Conservation (phyloP, 2,329 filamentous ascomycete species). For the Aaosphaeria pasadenensis region DNA sequence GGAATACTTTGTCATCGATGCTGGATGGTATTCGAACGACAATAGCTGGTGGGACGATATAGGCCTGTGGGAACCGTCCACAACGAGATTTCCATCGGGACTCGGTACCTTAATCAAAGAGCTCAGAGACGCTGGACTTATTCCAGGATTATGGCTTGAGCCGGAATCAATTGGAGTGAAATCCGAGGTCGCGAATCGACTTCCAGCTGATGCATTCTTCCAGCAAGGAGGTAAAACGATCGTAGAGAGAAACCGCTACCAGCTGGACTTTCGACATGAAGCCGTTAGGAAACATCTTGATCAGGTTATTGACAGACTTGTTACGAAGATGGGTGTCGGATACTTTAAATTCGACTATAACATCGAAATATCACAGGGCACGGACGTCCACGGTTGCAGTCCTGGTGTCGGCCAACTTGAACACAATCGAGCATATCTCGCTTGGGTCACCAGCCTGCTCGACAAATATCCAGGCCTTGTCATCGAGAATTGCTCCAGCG, state of each 20-base stretch:
- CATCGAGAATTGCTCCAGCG: conserved; percentile 4
- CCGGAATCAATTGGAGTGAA: conserved; percentile 2
- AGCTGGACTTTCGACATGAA: conserved; percentile 4
- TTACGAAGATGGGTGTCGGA: neutral
- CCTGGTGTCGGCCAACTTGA: conserved; percentile 1
- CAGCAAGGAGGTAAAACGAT: conserved; percentile 1
- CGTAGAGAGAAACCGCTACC: conserved; percentile 1
- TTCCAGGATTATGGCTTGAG: conserved; percentile 3
- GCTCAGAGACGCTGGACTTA: conserved; percentile 1
- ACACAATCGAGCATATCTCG: conserved; percentile 3
- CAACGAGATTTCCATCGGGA: conserved; percentile 3
- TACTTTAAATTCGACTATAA: conserved; percentile 7
- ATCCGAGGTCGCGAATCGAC: neutral
- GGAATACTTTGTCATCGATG: conserved; percentile 4
- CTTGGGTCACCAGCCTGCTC: neutral
- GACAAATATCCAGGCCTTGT: conserved; percentile 1
- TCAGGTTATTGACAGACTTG: neutral
- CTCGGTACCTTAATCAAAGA: neutral
- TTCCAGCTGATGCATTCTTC: conserved; percentile 2
- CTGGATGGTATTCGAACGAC: conserved; percentile 4
- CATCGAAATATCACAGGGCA: conserved; percentile 2
- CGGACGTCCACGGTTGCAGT: neutral
- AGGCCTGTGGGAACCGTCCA: conserved; percentile 2
- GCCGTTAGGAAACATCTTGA: conserved; percentile 1
- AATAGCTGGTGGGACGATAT: conserved; percentile 5